Conservation (phyloP, 257 asterid species). For the Echium plantagineum region DNA sequence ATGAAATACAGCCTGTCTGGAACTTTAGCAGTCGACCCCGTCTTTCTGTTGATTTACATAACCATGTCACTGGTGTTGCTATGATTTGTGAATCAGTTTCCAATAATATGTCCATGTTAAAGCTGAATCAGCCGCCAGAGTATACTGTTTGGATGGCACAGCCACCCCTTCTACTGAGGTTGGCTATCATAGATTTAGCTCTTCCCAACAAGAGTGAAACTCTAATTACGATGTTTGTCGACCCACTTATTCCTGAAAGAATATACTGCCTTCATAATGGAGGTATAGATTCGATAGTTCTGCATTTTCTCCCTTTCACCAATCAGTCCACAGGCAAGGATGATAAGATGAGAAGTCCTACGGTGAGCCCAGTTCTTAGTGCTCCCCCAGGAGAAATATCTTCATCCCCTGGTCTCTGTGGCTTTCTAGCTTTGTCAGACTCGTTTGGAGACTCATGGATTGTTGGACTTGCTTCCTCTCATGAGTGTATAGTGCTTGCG, state of each 20-base stretch:
- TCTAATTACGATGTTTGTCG: slow-evolving; percentile 41
- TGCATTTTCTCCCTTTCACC: slow-evolving; percentile 93
- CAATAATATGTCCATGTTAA: slow-evolving; percentile 19
- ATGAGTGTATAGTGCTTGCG: slow-evolving; percentile 67
- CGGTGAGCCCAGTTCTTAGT: slow-evolving; percentile 63
- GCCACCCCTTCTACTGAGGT: slow-evolving; percentile 70
- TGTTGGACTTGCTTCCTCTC: slow-evolving; percentile 61
- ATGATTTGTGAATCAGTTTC: slow-evolving; percentile 77
- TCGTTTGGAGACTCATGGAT: slow-evolving; percentile 86
- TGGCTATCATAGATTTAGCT: slow-evolving; percentile 84
- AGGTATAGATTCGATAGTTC: slow-evolving; percentile 71
- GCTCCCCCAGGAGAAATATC: slow-evolving; percentile 55
- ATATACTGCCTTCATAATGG: slow-evolving; percentile 70
- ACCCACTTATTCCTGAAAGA: slow-evolving; percentile 69
- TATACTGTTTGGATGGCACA: slow-evolving; percentile 65
- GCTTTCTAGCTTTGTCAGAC: slow-evolving; percentile 70
- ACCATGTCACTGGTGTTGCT: slow-evolving; percentile 51
- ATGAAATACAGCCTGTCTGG: slow-evolving; percentile 92
- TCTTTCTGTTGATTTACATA: slow-evolving; percentile 46
- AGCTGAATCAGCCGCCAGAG: slow-evolving; percentile 37
- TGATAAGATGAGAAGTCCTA: slow-evolving; percentile 54
- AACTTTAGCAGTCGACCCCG: slow-evolving; percentile 51
- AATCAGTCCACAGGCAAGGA: slow-evolving; percentile 43
- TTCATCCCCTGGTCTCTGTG: slow-evolving; percentile 45
- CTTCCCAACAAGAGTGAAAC: slow-evolving; percentile 40